Conservation (phyloP, 2,329 filamentous ascomycete genomes). For the Purpureocillium lavendulum region DNA sequence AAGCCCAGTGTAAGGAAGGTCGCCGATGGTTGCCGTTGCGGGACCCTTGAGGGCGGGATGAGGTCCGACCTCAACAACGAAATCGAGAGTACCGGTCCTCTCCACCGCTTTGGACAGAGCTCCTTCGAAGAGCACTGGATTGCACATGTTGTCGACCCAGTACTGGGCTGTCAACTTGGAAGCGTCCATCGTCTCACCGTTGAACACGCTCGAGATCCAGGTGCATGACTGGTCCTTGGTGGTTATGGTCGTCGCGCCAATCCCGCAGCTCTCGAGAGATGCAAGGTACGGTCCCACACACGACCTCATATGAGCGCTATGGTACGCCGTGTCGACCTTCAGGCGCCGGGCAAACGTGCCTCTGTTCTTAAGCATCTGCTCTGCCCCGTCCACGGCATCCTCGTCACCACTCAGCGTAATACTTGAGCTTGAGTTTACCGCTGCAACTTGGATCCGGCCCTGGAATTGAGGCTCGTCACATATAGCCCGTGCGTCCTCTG, state of each 20-base stretch:
- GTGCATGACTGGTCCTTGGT: neutral
- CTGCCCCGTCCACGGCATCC: slow-evolving; percentile 15
- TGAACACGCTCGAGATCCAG: slow-evolving; percentile 6
- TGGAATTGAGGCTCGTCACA: slow-evolving; percentile 4
- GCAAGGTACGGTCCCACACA: slow-evolving; percentile 9
- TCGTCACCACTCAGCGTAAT: slow-evolving; percentile 21
- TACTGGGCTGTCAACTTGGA: slow-evolving; percentile 3
- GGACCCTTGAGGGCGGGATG: slow-evolving; percentile 33
- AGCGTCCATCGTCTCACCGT: slow-evolving; percentile 4
- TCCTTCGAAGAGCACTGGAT: slow-evolving; percentile 15
- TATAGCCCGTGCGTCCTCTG: slow-evolving; percentile 9
- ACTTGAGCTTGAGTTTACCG: slow-evolving; percentile 12
- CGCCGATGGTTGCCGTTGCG: slow-evolving; percentile 6
- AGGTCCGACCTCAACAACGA: slow-evolving; percentile 25
- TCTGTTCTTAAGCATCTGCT: slow-evolving; percentile 12
- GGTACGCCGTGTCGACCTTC: slow-evolving; percentile 30
- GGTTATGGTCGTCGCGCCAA: neutral
- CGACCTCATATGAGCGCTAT: slow-evolving; percentile 28
- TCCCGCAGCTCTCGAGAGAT: neutral
- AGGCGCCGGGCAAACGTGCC: slow-evolving; percentile 20
- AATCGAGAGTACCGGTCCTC: slow-evolving; percentile 4
- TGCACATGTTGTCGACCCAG: slow-evolving; percentile 8
- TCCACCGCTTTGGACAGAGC: slow-evolving; percentile 3
- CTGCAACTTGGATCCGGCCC: slow-evolving; percentile 16
- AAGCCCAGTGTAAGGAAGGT: slow-evolving; percentile 14